phyloP scores from a whole-genome alignment of 768 basidiomycete genomes.

The Neoboletus magnificus region DNA sequence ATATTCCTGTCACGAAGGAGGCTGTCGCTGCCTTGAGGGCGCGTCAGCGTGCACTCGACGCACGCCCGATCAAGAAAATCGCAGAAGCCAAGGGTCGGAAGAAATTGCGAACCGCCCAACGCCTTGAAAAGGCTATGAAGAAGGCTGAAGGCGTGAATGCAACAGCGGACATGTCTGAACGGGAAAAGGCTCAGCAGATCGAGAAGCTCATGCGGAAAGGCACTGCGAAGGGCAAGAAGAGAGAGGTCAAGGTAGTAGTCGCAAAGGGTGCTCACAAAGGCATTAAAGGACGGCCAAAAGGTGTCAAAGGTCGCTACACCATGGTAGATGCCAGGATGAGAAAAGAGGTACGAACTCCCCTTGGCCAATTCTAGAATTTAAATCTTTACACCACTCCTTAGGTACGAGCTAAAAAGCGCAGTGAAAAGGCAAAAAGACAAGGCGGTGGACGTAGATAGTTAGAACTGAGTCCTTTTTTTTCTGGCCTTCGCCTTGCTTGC shows the following conservation, averaged over 20 bases:
- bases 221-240: slow-evolving; percentile 64
- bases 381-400: slow-evolving; percentile 31
- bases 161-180: slow-evolving; percentile 87
- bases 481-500: background rate
- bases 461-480: background rate
- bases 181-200: slow-evolving; percentile 91
- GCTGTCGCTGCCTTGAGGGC: slow-evolving; percentile 81
- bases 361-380: background rate
- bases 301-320: slow-evolving; percentile 90
- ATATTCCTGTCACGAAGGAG: slow-evolving; percentile 96
- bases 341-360: slow-evolving; percentile 62
- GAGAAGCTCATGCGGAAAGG: slow-evolving; percentile 89
- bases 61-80: slow-evolving; percentile 97
- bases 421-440: slow-evolving; percentile 70
- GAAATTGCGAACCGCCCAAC: slow-evolving; percentile 82
- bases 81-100: slow-evolving; percentile 98
- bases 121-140: slow-evolving; percentile 89
- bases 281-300: slow-evolving; percentile 89
- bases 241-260: slow-evolving; percentile 83
- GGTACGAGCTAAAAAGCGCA: slow-evolving; percentile 81
- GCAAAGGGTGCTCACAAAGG: slow-evolving; percentile 90
- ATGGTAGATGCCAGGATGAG: slow-evolving; percentile 95
- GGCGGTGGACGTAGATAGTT: slow-evolving; percentile 35
- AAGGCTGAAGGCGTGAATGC: slow-evolving; percentile 93
- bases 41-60: slow-evolving; percentile 90